phyloP scores from a whole-genome alignment of 2,329 filamentous ascomycete genomes.

The Trichophyton equinum region DNA sequence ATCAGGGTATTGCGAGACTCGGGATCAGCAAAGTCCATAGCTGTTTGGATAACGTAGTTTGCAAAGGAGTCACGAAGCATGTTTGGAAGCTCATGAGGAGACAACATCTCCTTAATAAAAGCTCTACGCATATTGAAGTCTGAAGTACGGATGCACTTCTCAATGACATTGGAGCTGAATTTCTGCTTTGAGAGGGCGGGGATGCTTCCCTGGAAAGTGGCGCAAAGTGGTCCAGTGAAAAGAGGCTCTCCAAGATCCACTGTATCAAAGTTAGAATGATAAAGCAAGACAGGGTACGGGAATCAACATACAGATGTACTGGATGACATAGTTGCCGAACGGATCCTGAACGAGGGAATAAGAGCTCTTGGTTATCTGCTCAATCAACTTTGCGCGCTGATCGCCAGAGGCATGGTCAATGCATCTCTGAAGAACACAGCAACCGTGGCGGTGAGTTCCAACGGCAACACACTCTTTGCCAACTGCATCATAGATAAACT shows the following conservation, averaged over 20 bases:
- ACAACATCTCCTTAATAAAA: conserved; percentile 72
- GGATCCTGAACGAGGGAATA: conserved; percentile 85
- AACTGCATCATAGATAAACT: conserved; percentile 92
- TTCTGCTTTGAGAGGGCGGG: conserved; percentile 77
- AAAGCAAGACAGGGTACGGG: not conserved
- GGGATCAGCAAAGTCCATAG: conserved; percentile 69
- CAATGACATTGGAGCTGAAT: conserved; percentile 97
- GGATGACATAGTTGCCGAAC: conserved; percentile 96
- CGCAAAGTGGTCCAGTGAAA: conserved; percentile 82
- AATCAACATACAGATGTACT: conserved; percentile 59
- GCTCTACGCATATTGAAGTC: conserved; percentile 60
- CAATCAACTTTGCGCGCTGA: conserved; percentile 78
- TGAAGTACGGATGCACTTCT: conserved; percentile 85
- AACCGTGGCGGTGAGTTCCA: conserved; percentile 92
- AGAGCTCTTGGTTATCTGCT: conserved; percentile 78
- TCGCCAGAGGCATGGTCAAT: conserved; percentile 89
- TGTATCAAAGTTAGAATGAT: conserved; percentile 3
- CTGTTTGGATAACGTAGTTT: conserved; percentile 97
- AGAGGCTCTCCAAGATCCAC: conserved; percentile 74
- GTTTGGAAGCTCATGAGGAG: conserved; percentile 62
- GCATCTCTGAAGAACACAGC: conserved; percentile 94
- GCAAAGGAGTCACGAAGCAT: conserved; percentile 86
- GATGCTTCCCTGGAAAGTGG: conserved; percentile 63
- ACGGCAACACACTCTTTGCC: conserved; percentile 77
- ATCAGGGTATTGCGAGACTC: conserved; percentile 63